Conservation (phyloP, 176 grass and related monocot genomes). For the Carex myosuroides region DNA sequence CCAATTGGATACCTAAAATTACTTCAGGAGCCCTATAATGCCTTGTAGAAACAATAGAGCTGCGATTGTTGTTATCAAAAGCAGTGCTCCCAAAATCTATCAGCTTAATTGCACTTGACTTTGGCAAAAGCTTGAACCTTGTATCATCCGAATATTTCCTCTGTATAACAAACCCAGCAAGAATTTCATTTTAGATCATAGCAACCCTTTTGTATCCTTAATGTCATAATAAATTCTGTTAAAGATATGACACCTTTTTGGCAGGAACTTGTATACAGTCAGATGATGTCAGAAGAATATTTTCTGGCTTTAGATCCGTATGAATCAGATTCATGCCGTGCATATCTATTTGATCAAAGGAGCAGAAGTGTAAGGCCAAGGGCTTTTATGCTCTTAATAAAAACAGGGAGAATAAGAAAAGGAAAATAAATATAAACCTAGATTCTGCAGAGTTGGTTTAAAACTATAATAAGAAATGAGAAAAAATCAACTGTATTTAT, state of each 20-base stretch:
- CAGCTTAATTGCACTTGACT: constrained; percentile 97
- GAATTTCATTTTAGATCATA: not conserved
- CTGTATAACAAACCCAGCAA: constrained; percentile 61
- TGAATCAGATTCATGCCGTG: constrained; percentile 88
- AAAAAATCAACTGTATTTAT: constrained; percentile 22
- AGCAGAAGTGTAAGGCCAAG: constrained; percentile 44
- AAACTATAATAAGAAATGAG: constrained; percentile 31
- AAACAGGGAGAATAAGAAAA: not conserved
- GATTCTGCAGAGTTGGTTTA: constrained; percentile 35
- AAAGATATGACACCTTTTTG: constrained; percentile 54
- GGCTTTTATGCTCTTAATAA: not conserved
- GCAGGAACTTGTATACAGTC: constrained; percentile 81
- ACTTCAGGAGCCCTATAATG: constrained; percentile 99
- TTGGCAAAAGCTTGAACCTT: constrained; percentile 85
- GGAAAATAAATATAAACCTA: constrained; percentile 27
- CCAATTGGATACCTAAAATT: constrained; percentile 79
- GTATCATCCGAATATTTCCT: constrained; percentile 73
- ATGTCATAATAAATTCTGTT: constrained; percentile 24
- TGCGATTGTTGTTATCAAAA: constrained; percentile 75
- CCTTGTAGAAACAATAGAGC: constrained; percentile 95
- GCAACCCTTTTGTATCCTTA: not conserved
- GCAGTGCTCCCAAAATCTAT: constrained; percentile 99
- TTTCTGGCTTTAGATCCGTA: constrained; percentile 99
- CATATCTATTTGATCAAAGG: constrained; percentile 77
- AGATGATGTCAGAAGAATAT: constrained; percentile 87